phyloP scores from a whole-genome alignment of 108 stramenopile species.

The Cyclostephanos invisitatus region DNA sequence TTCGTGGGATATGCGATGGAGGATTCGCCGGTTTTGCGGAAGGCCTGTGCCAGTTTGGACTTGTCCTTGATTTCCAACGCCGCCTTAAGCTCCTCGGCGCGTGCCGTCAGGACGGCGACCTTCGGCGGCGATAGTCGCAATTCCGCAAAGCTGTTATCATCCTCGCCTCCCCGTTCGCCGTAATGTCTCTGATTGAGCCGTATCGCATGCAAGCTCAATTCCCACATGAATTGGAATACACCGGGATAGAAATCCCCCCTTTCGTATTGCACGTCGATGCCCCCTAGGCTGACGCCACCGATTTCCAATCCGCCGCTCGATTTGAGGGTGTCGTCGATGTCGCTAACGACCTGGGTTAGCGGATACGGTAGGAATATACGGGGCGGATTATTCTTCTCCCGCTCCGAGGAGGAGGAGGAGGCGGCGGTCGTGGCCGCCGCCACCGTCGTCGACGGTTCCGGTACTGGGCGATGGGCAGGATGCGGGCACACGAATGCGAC shows the following conservation, averaged over 20 bases:
- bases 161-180: slow-evolving; percentile 19
- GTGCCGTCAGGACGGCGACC: slow-evolving; percentile 90
- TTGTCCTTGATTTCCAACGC: slow-evolving; percentile 89
- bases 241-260: slow-evolving; percentile 95
- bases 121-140: slow-evolving; percentile 61
- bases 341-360: slow-evolving; percentile 56
- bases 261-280: slow-evolving; percentile 91
- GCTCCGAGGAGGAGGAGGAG: too few species aligned
- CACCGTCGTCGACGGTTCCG: background rate
- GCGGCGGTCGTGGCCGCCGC: background rate
- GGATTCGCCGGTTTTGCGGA: slow-evolving; percentile 73
- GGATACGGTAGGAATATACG: slow-evolving; percentile 25
- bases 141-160: background rate
- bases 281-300: slow-evolving; percentile 85
- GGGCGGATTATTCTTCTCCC: background rate
- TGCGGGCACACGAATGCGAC: background rate
- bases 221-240: slow-evolving; percentile 91
- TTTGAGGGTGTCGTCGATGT: slow-evolving; percentile 95
- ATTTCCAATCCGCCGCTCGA: slow-evolving; percentile 88
- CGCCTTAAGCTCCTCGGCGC: slow-evolving; percentile 94
- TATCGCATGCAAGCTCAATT: slow-evolving; percentile 66
- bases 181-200: slow-evolving; percentile 37
- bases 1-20: slow-evolving; percentile 54
- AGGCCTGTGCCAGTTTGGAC: slow-evolving; percentile 75
- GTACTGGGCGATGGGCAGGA: background rate